Evolutionary conservation across 2,329 filamentous ascomycete genomes (phyloP), one percentile per base, ranked within the genome.

Genomic region (Penicillium italicum): DNA sequence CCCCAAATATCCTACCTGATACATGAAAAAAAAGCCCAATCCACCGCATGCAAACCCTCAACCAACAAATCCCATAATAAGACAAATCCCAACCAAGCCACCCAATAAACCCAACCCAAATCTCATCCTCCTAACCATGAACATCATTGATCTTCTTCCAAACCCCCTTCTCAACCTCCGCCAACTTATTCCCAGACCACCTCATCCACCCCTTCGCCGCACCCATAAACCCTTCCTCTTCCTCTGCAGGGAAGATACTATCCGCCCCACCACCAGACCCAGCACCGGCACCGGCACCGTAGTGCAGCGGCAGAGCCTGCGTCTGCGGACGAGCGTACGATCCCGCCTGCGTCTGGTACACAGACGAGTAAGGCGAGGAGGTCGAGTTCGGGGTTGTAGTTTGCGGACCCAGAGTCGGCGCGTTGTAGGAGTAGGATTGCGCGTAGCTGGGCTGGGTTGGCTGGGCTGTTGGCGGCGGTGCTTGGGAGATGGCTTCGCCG

Each of bases 141-240:
- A 63, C 68, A 57, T 69, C 65, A 66, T 78, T 77, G 50, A 80
- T 74, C 58, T 71, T 69, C 69, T 68, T 77, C 78, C 78, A 80
- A 43, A 77, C 74, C 66, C 74, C 74, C 52, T 74, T 73, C 65
- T 80, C 77, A 42, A 75, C 72, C 66, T 79, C 72, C 9, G 69
- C 74, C 53, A 77, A 59, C 54, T 76, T 76, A 46, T 62, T 66
- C 5, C 76, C 76, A 20, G 74, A 76, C 46, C 58, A 68, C 37
- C 65, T 66, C 54, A 75, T 67, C 75, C 77, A 79, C 8, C 70
- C 69, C 62, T 74, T 78, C 1, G 77, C 74, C 5, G 68, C 70
- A 31, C 69, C 70, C 63, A 75, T 44, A 63, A 63, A 71, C 55
- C 71, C 62, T 63, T 72, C 62, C 63, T 72, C 74, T 61, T 74